These are phyloP conservation scores for Dunaliella salina DNA, from an alignment of 163 green algal genomes.

Conservation along the genomic window DNA sequence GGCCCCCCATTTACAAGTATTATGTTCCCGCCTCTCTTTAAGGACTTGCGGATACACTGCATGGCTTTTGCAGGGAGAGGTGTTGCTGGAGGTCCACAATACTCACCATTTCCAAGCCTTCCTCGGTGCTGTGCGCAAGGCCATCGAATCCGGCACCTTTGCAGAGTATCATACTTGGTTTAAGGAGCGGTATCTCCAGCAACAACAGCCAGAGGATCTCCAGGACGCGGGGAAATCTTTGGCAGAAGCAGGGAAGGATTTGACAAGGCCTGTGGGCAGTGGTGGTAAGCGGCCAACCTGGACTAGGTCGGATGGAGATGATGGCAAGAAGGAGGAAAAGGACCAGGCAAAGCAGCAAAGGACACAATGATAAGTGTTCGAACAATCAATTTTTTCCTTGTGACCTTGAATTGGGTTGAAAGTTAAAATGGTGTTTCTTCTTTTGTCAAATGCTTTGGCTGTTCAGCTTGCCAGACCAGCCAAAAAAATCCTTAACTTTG, in stretches of 20 bases:
- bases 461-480: no score
- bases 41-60: background rate
- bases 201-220: background rate
- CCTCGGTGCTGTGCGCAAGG: slow-evolving; percentile 41
- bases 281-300: background rate
- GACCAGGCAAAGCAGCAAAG: background rate
- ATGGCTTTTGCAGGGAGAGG: slow-evolving; percentile 37
- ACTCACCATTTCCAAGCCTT: slow-evolving; percentile 61
- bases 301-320: background rate
- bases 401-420: no score
- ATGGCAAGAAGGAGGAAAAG: background rate
- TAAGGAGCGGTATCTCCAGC: background rate
- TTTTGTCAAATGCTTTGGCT: no score
- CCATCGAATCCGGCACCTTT: background rate
- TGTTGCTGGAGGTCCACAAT: slow-evolving; percentile 86
- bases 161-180: slow-evolving; percentile 1
- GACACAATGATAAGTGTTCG: background rate
- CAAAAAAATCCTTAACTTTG: no score
- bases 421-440: no score
- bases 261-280: background rate
- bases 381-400: no score
- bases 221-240: background rate
- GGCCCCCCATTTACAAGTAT: background rate
- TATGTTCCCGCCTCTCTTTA: background rate
- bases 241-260: background rate